phyloP scores from a whole-genome alignment of 208 protist genomes.

The Leishmania amazonensis region DNA sequence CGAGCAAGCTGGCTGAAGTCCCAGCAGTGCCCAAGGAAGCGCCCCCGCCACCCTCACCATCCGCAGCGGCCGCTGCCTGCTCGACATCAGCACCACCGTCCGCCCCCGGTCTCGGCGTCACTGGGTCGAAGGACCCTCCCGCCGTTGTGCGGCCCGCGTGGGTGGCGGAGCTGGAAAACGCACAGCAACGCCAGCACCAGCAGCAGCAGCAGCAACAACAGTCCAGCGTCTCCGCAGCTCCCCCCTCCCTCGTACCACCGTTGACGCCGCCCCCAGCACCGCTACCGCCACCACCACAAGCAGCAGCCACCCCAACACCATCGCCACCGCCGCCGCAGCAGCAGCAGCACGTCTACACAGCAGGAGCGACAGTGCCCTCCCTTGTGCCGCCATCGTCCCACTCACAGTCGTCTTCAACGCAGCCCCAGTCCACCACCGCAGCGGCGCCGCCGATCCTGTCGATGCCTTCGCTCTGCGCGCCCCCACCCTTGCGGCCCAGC shows the following conservation, averaged over 20 bases:
- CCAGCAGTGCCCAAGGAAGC: constrained; percentile 1
- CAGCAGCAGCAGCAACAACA: constrained; percentile 17
- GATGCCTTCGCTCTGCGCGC: neutral
- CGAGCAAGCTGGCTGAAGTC: constrained; percentile 7
- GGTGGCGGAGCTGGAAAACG: constrained; percentile 31
- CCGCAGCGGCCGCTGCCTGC: no score
- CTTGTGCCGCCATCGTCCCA: neutral
- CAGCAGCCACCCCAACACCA: neutral
- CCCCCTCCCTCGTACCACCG: constrained; percentile 4
- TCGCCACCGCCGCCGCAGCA: neutral
- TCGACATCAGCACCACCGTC: neutral
- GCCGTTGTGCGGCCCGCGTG: constrained; percentile 7
- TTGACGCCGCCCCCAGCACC: constrained; percentile 5
- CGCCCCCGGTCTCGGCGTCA: neutral
- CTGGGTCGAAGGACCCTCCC: neutral
- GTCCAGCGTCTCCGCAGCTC: neutral
- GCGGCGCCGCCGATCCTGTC: neutral
- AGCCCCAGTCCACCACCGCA: neutral
- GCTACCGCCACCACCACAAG: neutral
- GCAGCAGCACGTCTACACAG: neutral
- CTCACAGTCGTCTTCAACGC: neutral
- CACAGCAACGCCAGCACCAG: constrained; percentile 25
- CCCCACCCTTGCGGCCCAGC: neutral
- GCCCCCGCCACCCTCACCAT: neutral
- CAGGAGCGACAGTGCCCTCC: neutral